Percentiles rank a stretch among this genome's conserved stretches.
These are phyloP conservation scores for Colletotrichum tanaceti DNA, from an alignment of 2,329 filamentous ascomycete genomes.

Conservation along the genomic window DNA sequence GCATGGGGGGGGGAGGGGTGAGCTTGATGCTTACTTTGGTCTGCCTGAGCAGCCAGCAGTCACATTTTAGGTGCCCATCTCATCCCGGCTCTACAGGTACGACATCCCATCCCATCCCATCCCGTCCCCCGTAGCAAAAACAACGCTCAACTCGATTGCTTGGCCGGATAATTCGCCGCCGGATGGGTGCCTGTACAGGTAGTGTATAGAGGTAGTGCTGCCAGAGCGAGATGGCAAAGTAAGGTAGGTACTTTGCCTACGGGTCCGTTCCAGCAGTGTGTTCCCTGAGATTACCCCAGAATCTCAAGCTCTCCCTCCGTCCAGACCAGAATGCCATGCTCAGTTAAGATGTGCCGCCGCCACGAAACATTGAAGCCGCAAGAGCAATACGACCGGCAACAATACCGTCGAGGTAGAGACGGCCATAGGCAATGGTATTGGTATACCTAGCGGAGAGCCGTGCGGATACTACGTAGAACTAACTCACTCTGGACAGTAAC, in stretches of 20 bases:
- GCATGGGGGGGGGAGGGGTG: too few relatives aligned
- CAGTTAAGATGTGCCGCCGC: conserved; percentile 23
- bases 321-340: conserved; percentile 29
- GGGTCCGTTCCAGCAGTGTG: conserved; percentile 6
- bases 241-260: conserved; percentile 29
- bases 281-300: conserved; percentile 33
- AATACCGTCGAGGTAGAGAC: conserved; percentile 12
- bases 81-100: background rate
- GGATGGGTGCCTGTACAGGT: too few relatives aligned
- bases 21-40: conserved; percentile 10
- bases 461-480: too few relatives aligned
- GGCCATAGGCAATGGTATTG: background rate
- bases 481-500: background rate
- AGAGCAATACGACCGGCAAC: conserved; percentile 7
- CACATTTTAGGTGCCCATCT: background rate
- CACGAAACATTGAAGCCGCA: background rate
- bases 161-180: conserved; percentile 33
- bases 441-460: background rate
- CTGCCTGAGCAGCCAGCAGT: conserved; percentile 15
- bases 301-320: conserved; percentile 16
- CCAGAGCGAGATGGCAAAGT: conserved; percentile 36
- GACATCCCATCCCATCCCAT: background rate
- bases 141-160: conserved; percentile 1
- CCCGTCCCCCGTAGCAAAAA: background rate
- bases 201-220: conserved; percentile 26